Base-by-base conservation (phyloP, 768 basidiomycete species). In the Mycena albidolilacea region DNA sequence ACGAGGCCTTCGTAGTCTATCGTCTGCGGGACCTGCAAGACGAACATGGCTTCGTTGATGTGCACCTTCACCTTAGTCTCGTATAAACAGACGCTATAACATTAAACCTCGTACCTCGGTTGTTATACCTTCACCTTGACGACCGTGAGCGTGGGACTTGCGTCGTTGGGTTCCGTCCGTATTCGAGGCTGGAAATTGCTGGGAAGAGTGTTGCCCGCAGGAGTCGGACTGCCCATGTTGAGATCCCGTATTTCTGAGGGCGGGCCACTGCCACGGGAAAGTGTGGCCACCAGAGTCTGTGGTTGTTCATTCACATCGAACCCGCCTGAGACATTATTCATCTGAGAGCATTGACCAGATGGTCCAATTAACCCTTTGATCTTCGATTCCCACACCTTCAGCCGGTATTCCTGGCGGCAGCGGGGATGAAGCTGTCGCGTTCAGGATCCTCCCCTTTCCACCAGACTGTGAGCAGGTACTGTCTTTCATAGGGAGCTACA, bases 11-110 rank as follows among this genome's bases (percentile, higher is more conserved):
- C 86, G 81, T 92, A 97, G 80, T 93, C 91, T 43, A 94, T 95
- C 71, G 86, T 82, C 72, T 92, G 88, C 54, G 94, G 89, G 35
- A 97, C 95, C 82, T 95, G 93, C 69, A 98, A 94, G 73, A 97
- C 93, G 78, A 98, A 98, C 58, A 97, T 93, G 80, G 97, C 96
- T 77, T 97, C 95, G 77, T 95, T 91, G 85, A 94, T 97, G 81
- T 94, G 94, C 67, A 98, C 95, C 83, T 97, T 97, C 80, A 98
- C 91, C 80, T 96, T 95, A n/a, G n/a, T n/a, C n/a, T n/a, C n/a
- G n/a, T n/a, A n/a, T n/a, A n/a, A n/a, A n/a, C n/a, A n/a, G n/a
- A n/a, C n/a, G n/a, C n/a, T n/a, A n/a, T n/a, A n/a, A n/a, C n/a
- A n/a, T n/a, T n/a, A n/a, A n/a, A n/a, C n/a, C n/a, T n/a, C n/a